These are phyloP conservation scores for Didymella pinodella DNA, from an alignment of 2,329 filamentous ascomycete genomes.

Conservation along the genomic window DNA sequence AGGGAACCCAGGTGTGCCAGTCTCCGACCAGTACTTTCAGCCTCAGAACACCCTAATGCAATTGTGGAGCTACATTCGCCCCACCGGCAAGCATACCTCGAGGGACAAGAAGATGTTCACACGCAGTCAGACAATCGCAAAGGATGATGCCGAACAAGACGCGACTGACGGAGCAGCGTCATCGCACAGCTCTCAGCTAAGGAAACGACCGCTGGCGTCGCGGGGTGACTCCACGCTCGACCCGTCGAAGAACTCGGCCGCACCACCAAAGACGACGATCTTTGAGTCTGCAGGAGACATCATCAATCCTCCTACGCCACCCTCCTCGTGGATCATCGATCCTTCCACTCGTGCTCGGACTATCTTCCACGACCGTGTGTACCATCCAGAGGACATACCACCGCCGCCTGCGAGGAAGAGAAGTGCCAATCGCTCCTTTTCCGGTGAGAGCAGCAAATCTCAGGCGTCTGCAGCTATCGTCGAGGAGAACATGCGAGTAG, in stretches of 20 bases:
- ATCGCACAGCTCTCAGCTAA: conserved; percentile 24
- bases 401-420: conserved; percentile 68
- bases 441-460: conserved; percentile 44
- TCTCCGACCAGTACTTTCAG: conserved; percentile 36
- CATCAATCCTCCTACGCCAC: conserved; percentile 86
- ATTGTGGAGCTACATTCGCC: conserved; percentile 78
- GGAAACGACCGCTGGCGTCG: conserved; percentile 55
- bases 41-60: conserved; percentile 55
- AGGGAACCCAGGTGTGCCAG: conserved; percentile 22
- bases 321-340: conserved; percentile 81
- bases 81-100: conserved; percentile 67
- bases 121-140: conserved; percentile 44
- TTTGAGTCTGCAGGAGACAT: conserved; percentile 95
- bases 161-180: conserved; percentile 23
- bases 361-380: conserved; percentile 96
- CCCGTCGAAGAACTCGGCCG: conserved; percentile 60
- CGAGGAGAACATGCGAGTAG: conserved; percentile 79
- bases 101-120: conserved; percentile 69
- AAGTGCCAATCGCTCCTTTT: conserved; percentile 47
- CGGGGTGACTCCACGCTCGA: conserved; percentile 61
- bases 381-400: conserved; percentile 92
- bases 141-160: conserved; percentile 35
- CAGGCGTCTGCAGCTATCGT: conserved; percentile 38
- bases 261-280: conserved; percentile 88
- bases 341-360: conserved; percentile 82